Conservation (phyloP, 345 rosid genomes). For the Capsella bursapastoris region DNA sequence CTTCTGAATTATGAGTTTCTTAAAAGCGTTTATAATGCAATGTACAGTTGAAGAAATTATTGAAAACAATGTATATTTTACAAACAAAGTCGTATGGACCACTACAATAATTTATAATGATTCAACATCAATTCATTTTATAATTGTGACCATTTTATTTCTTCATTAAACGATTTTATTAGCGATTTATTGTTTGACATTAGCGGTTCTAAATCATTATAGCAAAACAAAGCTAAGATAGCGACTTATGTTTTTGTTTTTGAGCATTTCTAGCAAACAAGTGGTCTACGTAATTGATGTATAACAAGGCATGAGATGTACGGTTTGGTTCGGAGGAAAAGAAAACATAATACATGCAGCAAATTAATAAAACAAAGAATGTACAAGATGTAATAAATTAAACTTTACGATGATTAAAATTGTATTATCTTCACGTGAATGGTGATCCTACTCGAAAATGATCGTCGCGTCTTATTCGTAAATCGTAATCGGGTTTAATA, state of each 20-base stretch:
- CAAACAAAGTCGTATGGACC: constrained; percentile 10
- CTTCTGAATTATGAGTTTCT: neutral
- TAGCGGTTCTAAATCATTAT: neutral
- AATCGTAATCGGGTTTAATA: neutral
- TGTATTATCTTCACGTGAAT: constrained; percentile 16
- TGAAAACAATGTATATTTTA: neutral
- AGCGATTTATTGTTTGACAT: constrained; percentile 8
- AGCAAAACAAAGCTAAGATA: constrained; percentile 1
- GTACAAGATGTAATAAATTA: constrained; percentile 8
- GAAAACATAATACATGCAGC: neutral
- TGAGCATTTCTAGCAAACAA: constrained; percentile 9
- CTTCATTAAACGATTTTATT: neutral
- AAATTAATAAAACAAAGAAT: neutral
- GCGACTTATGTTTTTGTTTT: constrained; percentile 9
- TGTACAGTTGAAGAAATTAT: neutral
- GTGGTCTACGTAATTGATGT: neutral
- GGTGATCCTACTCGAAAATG: constrained; percentile 24
- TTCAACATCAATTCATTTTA: neutral
- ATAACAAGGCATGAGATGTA: constrained; percentile 12
- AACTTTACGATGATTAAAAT: neutral
- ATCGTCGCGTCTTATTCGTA: neutral
- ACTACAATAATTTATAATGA: neutral
- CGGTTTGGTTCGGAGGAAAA: neutral
- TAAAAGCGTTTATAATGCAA: neutral
- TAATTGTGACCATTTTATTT: neutral